phyloP scores from a whole-genome alignment of 169 alveolate genomes.

The Plasmodium yoelii region DNA sequence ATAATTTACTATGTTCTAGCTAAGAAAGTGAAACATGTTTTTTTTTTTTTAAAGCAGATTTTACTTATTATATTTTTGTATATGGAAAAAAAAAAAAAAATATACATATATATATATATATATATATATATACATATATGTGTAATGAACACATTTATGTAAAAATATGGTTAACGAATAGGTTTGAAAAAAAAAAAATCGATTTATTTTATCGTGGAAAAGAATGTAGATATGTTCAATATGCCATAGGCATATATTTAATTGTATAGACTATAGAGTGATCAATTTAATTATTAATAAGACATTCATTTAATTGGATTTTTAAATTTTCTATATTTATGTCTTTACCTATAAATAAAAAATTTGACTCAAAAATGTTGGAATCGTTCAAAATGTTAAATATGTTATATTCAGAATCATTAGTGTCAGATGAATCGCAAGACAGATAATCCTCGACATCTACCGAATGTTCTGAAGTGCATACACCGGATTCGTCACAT shows the following conservation, averaged over 20 bases:
- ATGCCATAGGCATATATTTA: background rate
- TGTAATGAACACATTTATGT: background rate
- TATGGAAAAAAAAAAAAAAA: background rate
- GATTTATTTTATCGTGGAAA: too few relatives aligned
- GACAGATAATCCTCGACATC: slow-evolving; percentile 48
- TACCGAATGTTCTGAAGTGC: background rate
- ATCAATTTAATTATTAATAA: background rate
- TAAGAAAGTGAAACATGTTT: background rate
- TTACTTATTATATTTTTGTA: slow-evolving; percentile 28
- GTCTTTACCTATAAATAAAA: slow-evolving; percentile 75
- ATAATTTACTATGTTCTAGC: background rate
- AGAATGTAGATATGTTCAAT: background rate
- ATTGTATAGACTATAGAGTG: too few relatives aligned
- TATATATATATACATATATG: too few relatives aligned
- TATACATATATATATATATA: too few relatives aligned
- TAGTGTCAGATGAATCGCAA: slow-evolving; percentile 39
- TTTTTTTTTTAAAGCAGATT: background rate
- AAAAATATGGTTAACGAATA: background rate
- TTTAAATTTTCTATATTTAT: slow-evolving; percentile 38
- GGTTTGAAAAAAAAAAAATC: too few relatives aligned
- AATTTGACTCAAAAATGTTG: slow-evolving; percentile 18
- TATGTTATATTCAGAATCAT: slow-evolving; percentile 37
- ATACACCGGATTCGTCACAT: background rate
- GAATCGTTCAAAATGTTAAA: slow-evolving; percentile 21
- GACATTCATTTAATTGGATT: slow-evolving; percentile 28